Evolutionary conservation across 371 early-diverging fungal species (phyloP), one percentile per base, ranked within the genome.

Genomic region (Mucor plumbeus): DNA sequence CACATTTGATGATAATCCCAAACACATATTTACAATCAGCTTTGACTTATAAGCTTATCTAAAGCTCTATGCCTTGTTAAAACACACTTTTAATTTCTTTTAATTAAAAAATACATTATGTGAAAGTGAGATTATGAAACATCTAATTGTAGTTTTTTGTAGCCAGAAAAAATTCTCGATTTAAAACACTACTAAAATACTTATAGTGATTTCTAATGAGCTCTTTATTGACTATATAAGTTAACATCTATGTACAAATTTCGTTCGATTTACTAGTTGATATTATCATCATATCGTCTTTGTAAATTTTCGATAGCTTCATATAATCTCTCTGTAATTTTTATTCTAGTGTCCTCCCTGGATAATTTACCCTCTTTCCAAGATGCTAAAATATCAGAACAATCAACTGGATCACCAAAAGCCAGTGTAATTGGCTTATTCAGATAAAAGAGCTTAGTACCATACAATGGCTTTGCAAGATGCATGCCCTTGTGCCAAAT

Each of bases 331-430:
- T 82, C 77, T 4, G 88, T 88, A 19, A 92, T 81, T 47, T 74
- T 69, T 21, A 91, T 83, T 14, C 91, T 75, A 13, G 91, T 83
- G 26, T 85, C 83, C 14, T 79, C 71, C 43, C 86, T 89, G n/a
- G 69, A 62, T 19, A 85, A 53, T 35, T 73, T 76, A 33, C 83
- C 84, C 34, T 74, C 61, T 64, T 71, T 81, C 85, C 90, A 90
- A 26, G 82, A 84, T 26, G 78, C 69, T 50, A 90, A 59, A 17
- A 89, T 74, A 65, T 84, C 78, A 14, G 77, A 60, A 72, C 90
- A 90, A 59, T 91, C 89, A 10, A 94, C 80, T 0, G 88, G 87
- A 17, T 92, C 86, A 36, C 94, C 94, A 72, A 89, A 86, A 0
- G 80, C 85, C 19, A 91, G 59, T 7, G 81, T 83, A 34, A 91